phyloP scores from a whole-genome alignment of 2,329 filamentous ascomycete genomes.

The Exophiala lecanii-corni region DNA sequence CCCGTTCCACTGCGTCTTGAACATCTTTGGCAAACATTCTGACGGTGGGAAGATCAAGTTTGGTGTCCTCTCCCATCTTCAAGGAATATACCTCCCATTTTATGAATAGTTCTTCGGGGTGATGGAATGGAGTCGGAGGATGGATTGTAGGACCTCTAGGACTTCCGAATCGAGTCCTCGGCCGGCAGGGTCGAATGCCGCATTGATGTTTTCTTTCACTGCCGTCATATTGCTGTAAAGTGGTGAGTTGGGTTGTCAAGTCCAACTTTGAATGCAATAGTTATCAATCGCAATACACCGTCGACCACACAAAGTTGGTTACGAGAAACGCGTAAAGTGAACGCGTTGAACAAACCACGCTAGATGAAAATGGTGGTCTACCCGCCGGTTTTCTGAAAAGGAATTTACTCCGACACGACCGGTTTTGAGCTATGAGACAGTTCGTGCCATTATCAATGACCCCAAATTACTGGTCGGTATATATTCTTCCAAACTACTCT shows the following conservation, averaged over 20 bases:
- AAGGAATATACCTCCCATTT: constrained; percentile 99
- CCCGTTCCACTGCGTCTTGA: constrained; percentile 76
- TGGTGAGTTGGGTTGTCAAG: too few species aligned
- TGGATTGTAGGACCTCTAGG: constrained; percentile 74
- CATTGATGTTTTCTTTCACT: constrained; percentile 50
- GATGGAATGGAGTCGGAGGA: constrained; percentile 77
- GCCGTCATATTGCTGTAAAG: constrained; percentile 39
- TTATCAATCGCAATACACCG: not conserved
- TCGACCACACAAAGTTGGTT: too few species aligned
- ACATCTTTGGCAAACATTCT: constrained; percentile 80
- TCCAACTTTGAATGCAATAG: too few species aligned
- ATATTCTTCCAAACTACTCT: too few species aligned
- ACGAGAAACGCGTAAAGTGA: not conserved
- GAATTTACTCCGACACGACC: too few species aligned
- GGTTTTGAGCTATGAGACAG: too few species aligned
- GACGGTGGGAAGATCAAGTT: constrained; percentile 64
- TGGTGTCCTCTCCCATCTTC: constrained; percentile 83
- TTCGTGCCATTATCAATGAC: too few species aligned
- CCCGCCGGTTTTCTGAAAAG: too few species aligned
- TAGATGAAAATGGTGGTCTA: not conserved
- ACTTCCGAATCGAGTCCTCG: constrained; percentile 69
- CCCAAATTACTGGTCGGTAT: too few species aligned
- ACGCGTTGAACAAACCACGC: not conserved
- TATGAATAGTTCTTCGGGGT: constrained; percentile 84
- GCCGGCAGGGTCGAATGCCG: constrained; percentile 54